Evolutionary conservation across 179 eudicot genomes (phyloP).

Genomic region (Spinacia oleracea): DNA sequence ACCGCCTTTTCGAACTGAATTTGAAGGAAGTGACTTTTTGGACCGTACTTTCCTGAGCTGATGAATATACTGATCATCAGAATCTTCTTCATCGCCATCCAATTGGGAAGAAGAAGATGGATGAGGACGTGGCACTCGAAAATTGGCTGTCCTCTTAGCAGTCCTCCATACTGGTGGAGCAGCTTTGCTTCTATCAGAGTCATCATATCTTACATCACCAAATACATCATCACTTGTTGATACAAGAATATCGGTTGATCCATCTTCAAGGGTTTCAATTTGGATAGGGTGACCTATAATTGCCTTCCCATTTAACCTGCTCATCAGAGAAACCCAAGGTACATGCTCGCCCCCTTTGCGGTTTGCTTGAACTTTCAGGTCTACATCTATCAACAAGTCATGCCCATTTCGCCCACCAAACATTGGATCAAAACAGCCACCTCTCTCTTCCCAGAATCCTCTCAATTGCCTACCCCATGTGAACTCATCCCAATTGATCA

Average conservation of each 20-base stretch:
- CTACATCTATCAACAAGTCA: slow-evolving; percentile 73
- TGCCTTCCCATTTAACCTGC: slow-evolving; percentile 88
- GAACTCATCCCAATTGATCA: slow-evolving; percentile 54
- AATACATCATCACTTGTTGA: slow-evolving; percentile 40
- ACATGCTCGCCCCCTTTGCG: slow-evolving; percentile 76
- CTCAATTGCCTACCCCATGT: slow-evolving; percentile 53
- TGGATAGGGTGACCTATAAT: slow-evolving; percentile 92
- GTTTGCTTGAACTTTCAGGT: slow-evolving; percentile 70
- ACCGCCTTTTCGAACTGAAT: slow-evolving; percentile 34
- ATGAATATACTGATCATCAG: slow-evolving; percentile 33
- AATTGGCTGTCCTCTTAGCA: slow-evolving; percentile 75
- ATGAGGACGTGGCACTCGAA: slow-evolving; percentile 63
- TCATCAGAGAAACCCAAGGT: slow-evolving; percentile 87
- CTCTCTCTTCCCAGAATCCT: slow-evolving; percentile 61
- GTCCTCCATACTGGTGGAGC: slow-evolving; percentile 71
- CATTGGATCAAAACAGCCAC: slow-evolving; percentile 44
- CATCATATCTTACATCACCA: slow-evolving; percentile 32
- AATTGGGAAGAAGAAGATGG: slow-evolving; percentile 38
- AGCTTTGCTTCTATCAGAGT: slow-evolving; percentile 39
- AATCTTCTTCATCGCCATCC: slow-evolving; percentile 45
- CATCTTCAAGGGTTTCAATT: slow-evolving; percentile 72
- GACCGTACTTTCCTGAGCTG: slow-evolving; percentile 37
- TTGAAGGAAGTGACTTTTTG: slow-evolving; percentile 36
- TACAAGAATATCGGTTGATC: slow-evolving; percentile 55
- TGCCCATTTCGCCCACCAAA: slow-evolving; percentile 45